A percentile compares a stretch with the other conserved stretches of the same genome.
phyloP scores from a whole-genome alignment of 2,329 filamentous ascomycete genomes.

The Fusarium sp. region DNA sequence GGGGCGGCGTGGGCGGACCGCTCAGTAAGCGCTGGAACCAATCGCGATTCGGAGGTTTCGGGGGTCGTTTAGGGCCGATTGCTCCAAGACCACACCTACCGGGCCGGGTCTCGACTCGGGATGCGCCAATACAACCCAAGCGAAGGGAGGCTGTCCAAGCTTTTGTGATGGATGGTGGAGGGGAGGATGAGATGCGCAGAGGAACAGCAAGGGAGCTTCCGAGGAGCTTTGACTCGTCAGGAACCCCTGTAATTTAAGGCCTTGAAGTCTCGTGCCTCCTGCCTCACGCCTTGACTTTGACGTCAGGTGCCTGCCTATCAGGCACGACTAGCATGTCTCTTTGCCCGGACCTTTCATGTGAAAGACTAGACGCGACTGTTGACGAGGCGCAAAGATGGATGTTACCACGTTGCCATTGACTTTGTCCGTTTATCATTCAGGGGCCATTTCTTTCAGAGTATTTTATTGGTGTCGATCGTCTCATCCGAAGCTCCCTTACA shows the following conservation, averaged over 20 bases:
- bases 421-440: neutral
- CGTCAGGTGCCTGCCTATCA: conserved; percentile 46
- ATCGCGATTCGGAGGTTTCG: conserved; percentile 7
- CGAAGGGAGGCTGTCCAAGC: conserved; percentile 4
- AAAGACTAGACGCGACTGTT: conserved; percentile 14
- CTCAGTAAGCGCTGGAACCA: conserved; percentile 8
- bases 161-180: conserved; percentile 3
- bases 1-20: neutral
- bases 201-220: neutral
- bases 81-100: neutral
- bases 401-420: conserved; percentile 4
- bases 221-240: conserved; percentile 9
- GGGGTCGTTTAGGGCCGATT: conserved; percentile 1
- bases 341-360: conserved; percentile 28
- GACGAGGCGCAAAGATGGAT: conserved; percentile 7
- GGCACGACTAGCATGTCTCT: conserved; percentile 38
- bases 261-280: conserved; percentile 14
- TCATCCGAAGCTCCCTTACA: conserved; percentile 4
- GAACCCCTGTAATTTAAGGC: conserved; percentile 20
- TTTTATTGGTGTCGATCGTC: neutral
- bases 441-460: neutral
- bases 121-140: conserved; percentile 1
- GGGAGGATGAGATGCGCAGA: neutral
- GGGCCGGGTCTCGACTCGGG: neutral
- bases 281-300: conserved; percentile 35